Conservation (phyloP, 768 basidiomycete species). For the Tricholoma sp. region DNA sequence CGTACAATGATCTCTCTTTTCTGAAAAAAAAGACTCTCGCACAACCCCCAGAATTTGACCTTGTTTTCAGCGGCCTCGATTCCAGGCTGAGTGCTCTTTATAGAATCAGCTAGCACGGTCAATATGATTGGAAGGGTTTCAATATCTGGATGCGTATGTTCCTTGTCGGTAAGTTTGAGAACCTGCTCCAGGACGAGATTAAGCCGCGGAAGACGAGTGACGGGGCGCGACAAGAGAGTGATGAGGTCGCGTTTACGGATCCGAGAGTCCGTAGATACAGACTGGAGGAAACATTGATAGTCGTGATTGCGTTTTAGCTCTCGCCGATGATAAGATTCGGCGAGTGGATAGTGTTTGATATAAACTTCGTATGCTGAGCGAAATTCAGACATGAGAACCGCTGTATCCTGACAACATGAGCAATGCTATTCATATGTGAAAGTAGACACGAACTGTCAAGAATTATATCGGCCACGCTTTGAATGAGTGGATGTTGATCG, state of each 20-base stretch:
- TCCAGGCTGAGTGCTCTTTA: slow-evolving; percentile 86
- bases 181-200: slow-evolving; percentile 69
- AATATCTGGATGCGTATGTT: slow-evolving; percentile 71
- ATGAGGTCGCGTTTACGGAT: slow-evolving; percentile 72
- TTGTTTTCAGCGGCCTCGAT: slow-evolving; percentile 89
- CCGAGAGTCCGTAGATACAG: slow-evolving; percentile 56
- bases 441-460: slow-evolving; percentile 54
- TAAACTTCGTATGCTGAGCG: slow-evolving; percentile 70
- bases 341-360: slow-evolving; percentile 84
- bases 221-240: slow-evolving; percentile 80
- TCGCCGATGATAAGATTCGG: slow-evolving; percentile 75
- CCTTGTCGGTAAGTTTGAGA: slow-evolving; percentile 56
- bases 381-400: slow-evolving; percentile 44
- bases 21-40: slow-evolving; percentile 69
- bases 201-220: slow-evolving; percentile 82
- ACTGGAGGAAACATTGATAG: slow-evolving; percentile 65
- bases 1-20: slow-evolving; percentile 80
- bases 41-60: slow-evolving; percentile 81
- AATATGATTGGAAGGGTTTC: slow-evolving; percentile 73
- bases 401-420: slow-evolving; percentile 20
- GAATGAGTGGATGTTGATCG: slow-evolving; percentile 80
- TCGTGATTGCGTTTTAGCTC: slow-evolving; percentile 64
- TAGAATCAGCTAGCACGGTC: slow-evolving; percentile 59
- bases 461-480: slow-evolving; percentile 80
- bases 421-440: background rate